phyloP scores from a whole-genome alignment of 768 basidiomycete genomes.

The Xerocomus brunneocitrinus region DNA sequence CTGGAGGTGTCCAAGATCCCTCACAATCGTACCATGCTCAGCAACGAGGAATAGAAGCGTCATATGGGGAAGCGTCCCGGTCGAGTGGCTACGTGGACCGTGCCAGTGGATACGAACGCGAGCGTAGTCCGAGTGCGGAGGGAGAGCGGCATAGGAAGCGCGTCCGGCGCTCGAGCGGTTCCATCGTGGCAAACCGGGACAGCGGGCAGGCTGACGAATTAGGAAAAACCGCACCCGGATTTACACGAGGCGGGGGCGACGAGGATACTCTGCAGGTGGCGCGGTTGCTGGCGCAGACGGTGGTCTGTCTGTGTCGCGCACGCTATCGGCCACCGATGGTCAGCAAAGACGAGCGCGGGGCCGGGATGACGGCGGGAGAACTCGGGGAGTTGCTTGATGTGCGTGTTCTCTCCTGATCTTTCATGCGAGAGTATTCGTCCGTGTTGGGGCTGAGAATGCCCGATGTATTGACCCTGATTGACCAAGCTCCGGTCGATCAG shows the following conservation, averaged over 20 bases:
- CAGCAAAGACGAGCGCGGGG: slow-evolving; percentile 4
- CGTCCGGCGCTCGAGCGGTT: slow-evolving; percentile 13
- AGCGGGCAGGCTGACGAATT: slow-evolving; percentile 7
- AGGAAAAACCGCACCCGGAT: slow-evolving; percentile 10
- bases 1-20: background rate
- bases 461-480: slow-evolving; percentile 17
- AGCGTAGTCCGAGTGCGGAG: slow-evolving; percentile 19
- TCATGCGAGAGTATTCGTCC: background rate
- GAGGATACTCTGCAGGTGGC: slow-evolving; percentile 15
- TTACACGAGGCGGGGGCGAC: slow-evolving; percentile 1
- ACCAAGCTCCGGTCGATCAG: slow-evolving; percentile 5
- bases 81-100: background rate
- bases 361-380: slow-evolving; percentile 27
- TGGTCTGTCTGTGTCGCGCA: slow-evolving; percentile 22
- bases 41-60: background rate
- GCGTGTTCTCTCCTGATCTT: slow-evolving; percentile 13
- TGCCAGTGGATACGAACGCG: slow-evolving; percentile 9
- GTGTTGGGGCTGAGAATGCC: slow-evolving; percentile 1
- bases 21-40: background rate
- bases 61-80: slow-evolving; percentile 12
- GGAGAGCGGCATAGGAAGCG: slow-evolving; percentile 29
- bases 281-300: slow-evolving; percentile 15
- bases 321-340: slow-evolving; percentile 14
- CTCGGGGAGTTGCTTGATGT: slow-evolving; percentile 32
- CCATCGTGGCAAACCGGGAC: slow-evolving; percentile 10